Evolutionary conservation across 2,329 filamentous ascomycete species (phyloP).

Genomic region (Thielaviopsis ethacetica): DNA sequence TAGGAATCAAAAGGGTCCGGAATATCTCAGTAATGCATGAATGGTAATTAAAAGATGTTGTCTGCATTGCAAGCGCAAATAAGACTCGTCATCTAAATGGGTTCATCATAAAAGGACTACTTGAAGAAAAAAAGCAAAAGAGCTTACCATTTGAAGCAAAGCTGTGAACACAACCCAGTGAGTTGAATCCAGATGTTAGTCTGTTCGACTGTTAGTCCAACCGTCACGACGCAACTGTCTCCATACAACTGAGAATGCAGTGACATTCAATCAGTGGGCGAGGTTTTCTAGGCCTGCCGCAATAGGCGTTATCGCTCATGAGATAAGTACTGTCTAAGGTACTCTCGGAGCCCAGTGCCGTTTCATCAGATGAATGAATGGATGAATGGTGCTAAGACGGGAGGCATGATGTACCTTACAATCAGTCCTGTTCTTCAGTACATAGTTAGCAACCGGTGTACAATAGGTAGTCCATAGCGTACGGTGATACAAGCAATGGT

Average conservation of each 20-base stretch:
- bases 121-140: neutral
- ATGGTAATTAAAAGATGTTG: slow-evolving; percentile 50
- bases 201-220: neutral
- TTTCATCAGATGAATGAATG: slow-evolving; percentile 51
- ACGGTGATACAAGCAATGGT: neutral
- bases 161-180: neutral
- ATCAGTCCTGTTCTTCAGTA: slow-evolving; percentile 11
- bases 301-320: slow-evolving; percentile 79
- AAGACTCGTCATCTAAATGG: slow-evolving; percentile 61
- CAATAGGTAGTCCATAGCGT: neutral
- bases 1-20: neutral
- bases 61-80: slow-evolving; percentile 59
- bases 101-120: slow-evolving; percentile 21
- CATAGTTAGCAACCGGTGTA: slow-evolving; percentile 19
- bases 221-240: neutral
- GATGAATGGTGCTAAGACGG: slow-evolving; percentile 13
- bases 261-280: slow-evolving; percentile 61
- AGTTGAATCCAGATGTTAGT: neutral
- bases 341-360: slow-evolving; percentile 92
- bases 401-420: slow-evolving; percentile 9
- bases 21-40: slow-evolving; percentile 45
- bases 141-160: slow-evolving; percentile 7
- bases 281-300: slow-evolving; percentile 99
- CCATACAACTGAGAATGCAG: neutral
- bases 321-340: slow-evolving; percentile 24